Evolutionary conservation across 179 eudicot species (phyloP), one percentile per base, ranked within the genome.

Genomic region (Monotropa hypopitys): DNA sequence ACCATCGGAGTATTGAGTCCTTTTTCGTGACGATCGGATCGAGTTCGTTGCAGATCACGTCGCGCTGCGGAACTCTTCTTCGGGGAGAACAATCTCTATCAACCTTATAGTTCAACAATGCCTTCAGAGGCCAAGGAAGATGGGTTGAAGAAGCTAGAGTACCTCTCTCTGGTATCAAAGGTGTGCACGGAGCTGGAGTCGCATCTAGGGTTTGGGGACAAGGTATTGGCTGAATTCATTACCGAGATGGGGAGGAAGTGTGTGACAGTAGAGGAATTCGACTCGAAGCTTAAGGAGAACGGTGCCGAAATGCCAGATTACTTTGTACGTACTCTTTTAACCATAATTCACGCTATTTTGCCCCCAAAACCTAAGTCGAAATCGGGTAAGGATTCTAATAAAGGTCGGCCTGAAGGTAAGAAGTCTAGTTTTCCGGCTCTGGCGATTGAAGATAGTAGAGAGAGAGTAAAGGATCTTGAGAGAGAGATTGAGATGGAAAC

Each of bases 301-400:
- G 97, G 97, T 2, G 95, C 95, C 0, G 99, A 93, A 38, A 73
- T 95, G 82, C 99, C 97, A 4, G 97, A 93, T 85, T 95, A 95
- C 28, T 91, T 95, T 68, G 92, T 91, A 0, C 81, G 84, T 1
- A 89, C 99, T 1, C 78, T 95, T 40, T 77, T 91, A 0, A 93
- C 89, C 0, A 86, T 93, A 21, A 95, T 95, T 62, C 97, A 93
- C 68, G 97, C 99, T 0, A 91, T 95, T 82, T 76, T 93, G 74
- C 97, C 97, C 3, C 97, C 90, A 0, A 84, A 67, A 0, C 57
- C 73, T 8, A 86, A 86, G 75, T 54, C 62, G 7, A 77, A 81
- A 32, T 72, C 73, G n/a, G 77, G 53, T 3, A 78, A 49, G 62
- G 79, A 54, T 74, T 47, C 16, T 49, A 82, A 47, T 53, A 69